Percentiles rank a stretch among this genome's conserved stretches.
phyloP scores from a whole-genome alignment of 2,329 filamentous ascomycete species.

The Claviceps sp. region DNA sequence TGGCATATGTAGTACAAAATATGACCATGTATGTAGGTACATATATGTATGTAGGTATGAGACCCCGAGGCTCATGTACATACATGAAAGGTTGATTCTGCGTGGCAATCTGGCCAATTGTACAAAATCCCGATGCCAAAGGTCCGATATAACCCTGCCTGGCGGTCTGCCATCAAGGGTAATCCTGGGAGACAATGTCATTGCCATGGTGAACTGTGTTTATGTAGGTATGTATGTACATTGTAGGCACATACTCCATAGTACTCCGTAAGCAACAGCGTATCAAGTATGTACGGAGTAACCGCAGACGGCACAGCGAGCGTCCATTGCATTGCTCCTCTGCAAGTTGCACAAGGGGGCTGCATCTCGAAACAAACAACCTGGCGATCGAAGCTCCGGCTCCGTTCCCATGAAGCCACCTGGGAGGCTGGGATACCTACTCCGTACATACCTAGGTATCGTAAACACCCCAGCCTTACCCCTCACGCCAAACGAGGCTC shows the following conservation, averaged over 20 bases:
- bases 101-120: not conserved
- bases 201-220: not conserved
- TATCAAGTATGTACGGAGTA: too few relatives aligned
- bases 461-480: too few relatives aligned
- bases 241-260: too few relatives aligned
- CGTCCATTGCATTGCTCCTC: not conserved
- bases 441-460: too few relatives aligned
- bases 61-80: not conserved
- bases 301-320: not conserved
- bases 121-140: not conserved
- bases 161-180: not conserved
- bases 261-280: not conserved
- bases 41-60: not conserved
- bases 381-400: not conserved
- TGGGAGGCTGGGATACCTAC: too few relatives aligned
- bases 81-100: not conserved
- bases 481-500: not conserved
- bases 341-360: not conserved
- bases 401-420: too few relatives aligned
- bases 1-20: too few relatives aligned
- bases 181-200: not conserved
- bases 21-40: not conserved
- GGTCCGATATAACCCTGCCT: not conserved
- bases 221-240: too few relatives aligned
- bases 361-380: not conserved